Evolutionary conservation across 164 flowering plant genomes (phyloP), one percentile per base, ranked within the genome.

Genomic region (Dillenia suffruticosa): DNA sequence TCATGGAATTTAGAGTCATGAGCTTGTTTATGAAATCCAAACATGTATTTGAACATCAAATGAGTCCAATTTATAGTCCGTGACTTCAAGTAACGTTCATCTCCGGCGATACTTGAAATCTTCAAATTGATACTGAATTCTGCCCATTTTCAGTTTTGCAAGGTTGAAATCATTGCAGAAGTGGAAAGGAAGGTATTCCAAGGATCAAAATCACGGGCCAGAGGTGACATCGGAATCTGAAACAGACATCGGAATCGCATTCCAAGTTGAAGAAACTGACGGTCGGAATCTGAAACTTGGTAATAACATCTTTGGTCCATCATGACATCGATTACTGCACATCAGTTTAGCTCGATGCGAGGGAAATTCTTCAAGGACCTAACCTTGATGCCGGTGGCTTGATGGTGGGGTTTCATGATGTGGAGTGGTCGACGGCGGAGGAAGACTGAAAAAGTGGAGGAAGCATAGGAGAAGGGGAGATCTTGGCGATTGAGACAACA

Each of bases 191-290:
- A 19, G 22, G 48, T 57, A 55, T 64, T 77, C 84, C 68, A 82
- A 61, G 14, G 87, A 84, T 12, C 79, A 70, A 10, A 82, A 51
- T 63, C 78, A 76, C 0, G 90, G 86, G 49, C 88, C 81, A 50
- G 79, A 77, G 32, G 90, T 85, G 79, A 78, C 40, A 32, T 32
- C 40, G 6, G 6, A 4, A 32, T 32, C 40, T 32, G 5, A 32
- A 32, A 32, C 40, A 4, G 40, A 4, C 40, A 32, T 6, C 40
- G 6, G 6, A 32, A 32, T 32, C 40, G 5, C 40, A 6, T 32
- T 32, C 40, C 40, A 32, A 32, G 40, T 6, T 32, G 40, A 32
- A 80, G 68, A 85, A 72, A 15, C 72, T 62, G 16, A 77, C 69
- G 11, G 53, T 51, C 0, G 83, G 86, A 49, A 83, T 59, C 6